phyloP scores from a whole-genome alignment of 139 green algal species.

The Medakamo hakoo region DNA sequence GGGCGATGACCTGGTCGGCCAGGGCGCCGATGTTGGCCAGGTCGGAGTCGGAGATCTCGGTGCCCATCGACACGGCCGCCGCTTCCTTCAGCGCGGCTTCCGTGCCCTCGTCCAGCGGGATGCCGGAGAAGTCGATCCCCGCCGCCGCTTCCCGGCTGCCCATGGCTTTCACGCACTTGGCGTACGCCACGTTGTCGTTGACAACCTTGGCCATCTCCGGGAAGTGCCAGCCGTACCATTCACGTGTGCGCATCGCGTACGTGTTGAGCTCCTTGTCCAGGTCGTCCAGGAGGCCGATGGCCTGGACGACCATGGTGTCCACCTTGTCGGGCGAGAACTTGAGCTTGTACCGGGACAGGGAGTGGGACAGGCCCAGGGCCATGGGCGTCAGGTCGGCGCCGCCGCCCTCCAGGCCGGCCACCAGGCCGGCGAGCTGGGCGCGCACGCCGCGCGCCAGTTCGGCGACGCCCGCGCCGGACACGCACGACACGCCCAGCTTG shows the following conservation, averaged over 20 bases:
- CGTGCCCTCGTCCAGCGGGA: slow-evolving; percentile 42
- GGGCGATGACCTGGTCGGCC: slow-evolving; percentile 74
- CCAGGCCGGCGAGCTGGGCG: slow-evolving; percentile 70
- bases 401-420: slow-evolving; percentile 44
- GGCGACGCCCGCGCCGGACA: slow-evolving; percentile 51
- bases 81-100: slow-evolving; percentile 50
- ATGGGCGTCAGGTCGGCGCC: slow-evolving; percentile 62
- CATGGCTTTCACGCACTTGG: slow-evolving; percentile 73
- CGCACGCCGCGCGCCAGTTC: slow-evolving; percentile 82
- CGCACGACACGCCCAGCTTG: slow-evolving; percentile 89
- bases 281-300: slow-evolving; percentile 93
- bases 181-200: slow-evolving; percentile 93
- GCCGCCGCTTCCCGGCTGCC: slow-evolving; percentile 67
- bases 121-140: slow-evolving; percentile 29
- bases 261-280: slow-evolving; percentile 99
- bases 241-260: slow-evolving; percentile 95
- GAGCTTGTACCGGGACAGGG: slow-evolving; percentile 96
- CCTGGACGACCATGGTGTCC: slow-evolving; percentile 54
- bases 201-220: slow-evolving; percentile 93
- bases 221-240: slow-evolving; percentile 99
- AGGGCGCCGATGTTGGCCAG: slow-evolving; percentile 97
- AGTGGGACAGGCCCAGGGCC: slow-evolving; percentile 88
- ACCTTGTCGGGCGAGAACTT: slow-evolving; percentile 99
- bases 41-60: slow-evolving; percentile 96
- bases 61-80: slow-evolving; percentile 60